These are phyloP conservation scores for Lactarius deliciosus DNA, from an alignment of 768 basidiomycete species.

Conservation along the genomic window DNA sequence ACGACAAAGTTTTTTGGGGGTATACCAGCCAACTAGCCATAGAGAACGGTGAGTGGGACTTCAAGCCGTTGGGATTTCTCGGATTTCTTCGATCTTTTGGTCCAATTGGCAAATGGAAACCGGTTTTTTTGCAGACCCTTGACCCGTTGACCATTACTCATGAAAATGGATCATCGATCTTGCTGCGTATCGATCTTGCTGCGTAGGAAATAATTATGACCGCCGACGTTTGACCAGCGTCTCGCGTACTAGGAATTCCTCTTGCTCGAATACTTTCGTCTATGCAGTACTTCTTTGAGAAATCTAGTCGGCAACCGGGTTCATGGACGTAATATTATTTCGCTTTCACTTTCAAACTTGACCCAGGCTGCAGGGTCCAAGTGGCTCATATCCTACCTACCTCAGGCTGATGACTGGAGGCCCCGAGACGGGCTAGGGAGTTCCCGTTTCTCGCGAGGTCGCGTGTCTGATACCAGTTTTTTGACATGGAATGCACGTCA, in stretches of 20 bases:
- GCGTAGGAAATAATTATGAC: not conserved
- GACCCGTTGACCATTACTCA: not conserved
- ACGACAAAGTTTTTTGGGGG: too few relatives aligned
- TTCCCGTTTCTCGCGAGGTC: slow-evolving; percentile 40
- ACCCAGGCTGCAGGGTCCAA: slow-evolving; percentile 34
- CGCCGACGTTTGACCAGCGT: not conserved
- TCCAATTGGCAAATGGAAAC: too few relatives aligned
- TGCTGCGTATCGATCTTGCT: too few relatives aligned
- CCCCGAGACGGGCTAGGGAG: slow-evolving; percentile 45
- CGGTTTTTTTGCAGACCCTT: not conserved
- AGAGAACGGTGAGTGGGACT: too few relatives aligned
- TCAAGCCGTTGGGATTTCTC: not conserved
- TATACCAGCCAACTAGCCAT: too few relatives aligned
- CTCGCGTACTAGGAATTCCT: slow-evolving; percentile 24
- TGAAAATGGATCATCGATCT: not conserved
- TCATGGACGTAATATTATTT: slow-evolving; percentile 32
- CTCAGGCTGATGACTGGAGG: slow-evolving; percentile 38
- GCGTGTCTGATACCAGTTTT: not conserved
- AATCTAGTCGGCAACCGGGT: slow-evolving; percentile 38
- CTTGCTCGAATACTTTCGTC: slow-evolving; percentile 38
- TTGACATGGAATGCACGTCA: not conserved
- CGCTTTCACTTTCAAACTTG: slow-evolving; percentile 31
- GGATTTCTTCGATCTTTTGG: too few relatives aligned
- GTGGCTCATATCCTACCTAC: slow-evolving; percentile 37
- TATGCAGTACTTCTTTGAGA: slow-evolving; percentile 28